Conservation (phyloP, 2,329 filamentous ascomycete genomes). For the Plectosphaerella plurivora region DNA sequence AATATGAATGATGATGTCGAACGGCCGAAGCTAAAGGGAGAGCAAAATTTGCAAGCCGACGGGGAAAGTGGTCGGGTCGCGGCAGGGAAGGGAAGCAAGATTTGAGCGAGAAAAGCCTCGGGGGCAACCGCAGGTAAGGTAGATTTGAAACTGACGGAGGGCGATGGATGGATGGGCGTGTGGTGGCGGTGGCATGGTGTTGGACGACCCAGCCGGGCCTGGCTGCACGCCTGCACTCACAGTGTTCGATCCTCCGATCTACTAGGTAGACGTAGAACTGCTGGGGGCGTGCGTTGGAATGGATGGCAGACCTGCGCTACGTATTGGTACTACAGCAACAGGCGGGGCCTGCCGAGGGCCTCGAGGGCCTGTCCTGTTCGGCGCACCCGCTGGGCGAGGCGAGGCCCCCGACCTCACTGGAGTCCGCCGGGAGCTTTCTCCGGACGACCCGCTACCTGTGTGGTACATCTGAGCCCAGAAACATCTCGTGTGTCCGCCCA, state of each 20-base stretch:
- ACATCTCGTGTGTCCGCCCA: not conserved
- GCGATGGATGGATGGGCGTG: slow-evolving; percentile 1
- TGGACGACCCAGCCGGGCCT: not conserved
- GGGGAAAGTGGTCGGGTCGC: not conserved
- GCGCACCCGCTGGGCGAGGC: slow-evolving; percentile 8
- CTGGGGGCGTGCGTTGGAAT: not conserved
- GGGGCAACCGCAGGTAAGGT: slow-evolving; percentile 8
- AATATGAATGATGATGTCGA: not conserved
- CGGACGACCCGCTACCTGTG: slow-evolving; percentile 6
- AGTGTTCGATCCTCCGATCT: not conserved
- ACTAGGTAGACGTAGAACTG: no score
- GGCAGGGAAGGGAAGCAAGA: slow-evolving; percentile 8
- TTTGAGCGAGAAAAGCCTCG: slow-evolving; percentile 5
- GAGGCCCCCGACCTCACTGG: not conserved
- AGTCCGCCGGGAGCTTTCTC: not conserved
- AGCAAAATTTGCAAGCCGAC: not conserved
- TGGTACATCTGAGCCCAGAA: slow-evolving; percentile 8
- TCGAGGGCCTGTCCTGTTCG: slow-evolving; percentile 1
- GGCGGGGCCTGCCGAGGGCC: slow-evolving; percentile 5
- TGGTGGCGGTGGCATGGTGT: not conserved
- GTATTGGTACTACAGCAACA: slow-evolving; percentile 8
- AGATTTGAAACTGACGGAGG: slow-evolving; percentile 4
- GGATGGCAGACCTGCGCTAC: not conserved
- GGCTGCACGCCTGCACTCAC: no score
- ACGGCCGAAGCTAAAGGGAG: not conserved